Evolutionary conservation across 2,329 filamentous ascomycete genomes (phyloP).

Genomic region (Diaporthe australafricana): DNA sequence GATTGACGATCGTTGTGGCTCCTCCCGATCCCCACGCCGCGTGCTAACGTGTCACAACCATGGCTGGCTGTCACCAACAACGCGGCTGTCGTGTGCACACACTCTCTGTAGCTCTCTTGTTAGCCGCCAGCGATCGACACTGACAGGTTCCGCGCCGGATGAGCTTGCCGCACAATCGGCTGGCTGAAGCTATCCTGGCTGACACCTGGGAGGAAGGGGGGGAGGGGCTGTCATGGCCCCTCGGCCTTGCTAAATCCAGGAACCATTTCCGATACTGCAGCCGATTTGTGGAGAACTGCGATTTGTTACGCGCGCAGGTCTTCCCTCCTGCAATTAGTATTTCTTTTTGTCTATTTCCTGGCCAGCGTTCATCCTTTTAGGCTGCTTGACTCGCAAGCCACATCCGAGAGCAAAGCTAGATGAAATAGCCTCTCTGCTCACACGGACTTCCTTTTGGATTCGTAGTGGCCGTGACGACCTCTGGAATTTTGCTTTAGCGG

Average conservation of each 20-base stretch:
- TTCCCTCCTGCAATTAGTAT: background rate
- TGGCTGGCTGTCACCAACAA: constrained; percentile 7
- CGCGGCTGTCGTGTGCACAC: constrained; percentile 13
- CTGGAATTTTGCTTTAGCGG: background rate
- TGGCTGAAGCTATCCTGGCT: constrained; percentile 8
- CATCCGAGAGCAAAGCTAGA: background rate
- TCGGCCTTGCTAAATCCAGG: constrained; percentile 24
- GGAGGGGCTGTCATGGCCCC: background rate
- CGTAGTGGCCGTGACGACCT: background rate
- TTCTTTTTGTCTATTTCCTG: too few relatives aligned
- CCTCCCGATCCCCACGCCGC: background rate
- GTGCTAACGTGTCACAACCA: constrained; percentile 17
- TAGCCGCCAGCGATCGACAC: constrained; percentile 19
- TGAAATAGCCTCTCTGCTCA: background rate
- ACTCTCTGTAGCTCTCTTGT: background rate
- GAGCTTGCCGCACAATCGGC: background rate
- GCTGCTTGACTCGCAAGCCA: background rate
- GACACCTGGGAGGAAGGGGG: background rate
- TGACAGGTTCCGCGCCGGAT: background rate
- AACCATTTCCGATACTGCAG: constrained; percentile 17
- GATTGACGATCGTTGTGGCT: background rate
- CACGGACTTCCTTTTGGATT: background rate
- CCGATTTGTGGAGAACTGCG: constrained; percentile 11
- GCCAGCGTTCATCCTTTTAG: too few relatives aligned
- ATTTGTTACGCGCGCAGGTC: background rate